A percentile compares a stretch with the other conserved stretches of the same genome.
Evolutionary conservation across 2,329 filamentous ascomycete species (phyloP).

Genomic region (Penicillium corylophilum): DNA sequence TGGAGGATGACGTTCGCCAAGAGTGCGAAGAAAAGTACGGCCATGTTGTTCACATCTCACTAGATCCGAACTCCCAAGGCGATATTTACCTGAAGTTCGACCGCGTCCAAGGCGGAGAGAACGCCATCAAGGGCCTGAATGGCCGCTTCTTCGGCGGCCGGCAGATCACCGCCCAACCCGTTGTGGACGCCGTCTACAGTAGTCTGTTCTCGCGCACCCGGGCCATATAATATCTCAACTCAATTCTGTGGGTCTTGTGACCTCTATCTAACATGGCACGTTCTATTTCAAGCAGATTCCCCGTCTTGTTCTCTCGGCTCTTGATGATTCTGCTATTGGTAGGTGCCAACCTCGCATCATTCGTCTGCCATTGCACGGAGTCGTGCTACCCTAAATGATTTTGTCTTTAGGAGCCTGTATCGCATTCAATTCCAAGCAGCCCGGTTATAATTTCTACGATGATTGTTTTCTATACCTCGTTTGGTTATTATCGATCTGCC

Average conservation of each 20-base stretch:
- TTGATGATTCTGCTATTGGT: constrained; percentile 38
- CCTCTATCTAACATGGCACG: constrained; percentile 26
- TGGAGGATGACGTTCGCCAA: constrained; percentile 87
- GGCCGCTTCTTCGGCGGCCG: constrained; percentile 91
- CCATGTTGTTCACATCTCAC: constrained; percentile 92
- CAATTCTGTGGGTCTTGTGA: constrained; percentile 28
- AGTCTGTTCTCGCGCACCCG: constrained; percentile 87
- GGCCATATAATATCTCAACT: constrained; percentile 60
- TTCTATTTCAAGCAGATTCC: constrained; percentile 20
- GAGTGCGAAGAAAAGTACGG: constrained; percentile 97
- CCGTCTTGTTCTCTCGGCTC: constrained; percentile 23
- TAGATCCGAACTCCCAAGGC: constrained; percentile 89
- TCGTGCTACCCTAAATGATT: constrained; percentile 28
- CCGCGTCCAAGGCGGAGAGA: constrained; percentile 89
- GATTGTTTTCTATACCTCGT: not conserved
- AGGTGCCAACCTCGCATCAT: constrained; percentile 34
- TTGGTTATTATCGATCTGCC: not conserved
- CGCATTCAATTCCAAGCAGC: not conserved
- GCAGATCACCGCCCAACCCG: constrained; percentile 89
- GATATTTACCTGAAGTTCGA: constrained; percentile 99
- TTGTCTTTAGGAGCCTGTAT: constrained; percentile 20
- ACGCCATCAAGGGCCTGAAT: constrained; percentile 96
- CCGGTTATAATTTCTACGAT: not conserved
- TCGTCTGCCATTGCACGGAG: constrained; percentile 21
- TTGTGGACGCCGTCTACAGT: constrained; percentile 98